Evolutionary conservation across 2,329 filamentous ascomycete species (phyloP), one percentile per base, ranked within the genome.

Genomic region (Aspergillus ustus): DNA sequence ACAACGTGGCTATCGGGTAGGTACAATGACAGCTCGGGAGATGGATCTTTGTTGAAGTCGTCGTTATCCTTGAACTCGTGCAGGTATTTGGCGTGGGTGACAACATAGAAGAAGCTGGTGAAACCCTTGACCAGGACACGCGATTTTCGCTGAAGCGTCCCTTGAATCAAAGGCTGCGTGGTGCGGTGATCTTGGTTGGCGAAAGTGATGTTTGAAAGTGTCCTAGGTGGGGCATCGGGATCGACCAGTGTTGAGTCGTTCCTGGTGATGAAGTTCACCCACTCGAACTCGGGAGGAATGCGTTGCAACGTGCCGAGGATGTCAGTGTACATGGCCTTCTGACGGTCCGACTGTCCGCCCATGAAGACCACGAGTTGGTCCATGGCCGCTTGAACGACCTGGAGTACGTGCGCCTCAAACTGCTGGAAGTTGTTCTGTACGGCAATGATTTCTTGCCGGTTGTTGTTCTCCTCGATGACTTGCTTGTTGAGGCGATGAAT

Each of bases 1-100:
- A 93, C 92, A 60, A 98, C 86, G 50, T 89, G 78, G 69, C 94
- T 96, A 70, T 99, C 95, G 11, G 95, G 93, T 1, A 99, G 87
- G 77, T 94, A 98, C 67, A 99, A 87, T 15, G 91, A 95, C 45
- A 95, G 82, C 75, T 99, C 94, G 0, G 95, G 94, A 60, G 85
- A 84, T 7, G 78, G 78, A n/a, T 80, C 77, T 48, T 70, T 83
- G 60, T 80, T 80, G 72, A 87, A 84, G 70, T 89, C 85, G 72
- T 98, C 94, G 73, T 91, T 90, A 72, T 96, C 93, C 80, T 96
- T 96, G 84, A 96, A 99, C 78, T 97, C 93, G 80, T 99, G 95
- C 61, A 99, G 81, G 80, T 90, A 99, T 72, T 91, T 92, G 60
- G 91, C 86, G 0, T 92, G 91, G 0, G 93, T 96, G 52, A 98